Base-by-base conservation (phyloP, 306 rosid species). In the Luffa aegyptiaca region DNA sequence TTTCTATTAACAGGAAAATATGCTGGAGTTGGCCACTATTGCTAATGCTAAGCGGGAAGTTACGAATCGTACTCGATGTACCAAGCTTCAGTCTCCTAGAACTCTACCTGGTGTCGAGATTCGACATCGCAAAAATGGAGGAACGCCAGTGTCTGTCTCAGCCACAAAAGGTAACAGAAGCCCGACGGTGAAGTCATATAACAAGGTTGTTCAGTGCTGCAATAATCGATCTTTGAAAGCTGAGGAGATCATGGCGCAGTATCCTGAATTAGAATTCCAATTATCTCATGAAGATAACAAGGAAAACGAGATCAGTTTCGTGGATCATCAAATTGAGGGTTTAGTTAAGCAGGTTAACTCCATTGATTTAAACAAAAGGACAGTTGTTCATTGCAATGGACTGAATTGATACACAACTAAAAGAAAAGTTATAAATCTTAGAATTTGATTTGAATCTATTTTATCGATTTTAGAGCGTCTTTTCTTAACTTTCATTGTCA, bases 1-100 rank as follows among this genome's bases (percentile, higher is more conserved):
- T 37, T 42, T 26, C 4, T 9, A 26, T 59, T 76, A 61, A 66
- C 86, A 91, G 92, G 89, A 82, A 73, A 71, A 45, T 17, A 42
- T 61, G 61, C 20, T 36, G 66, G 80, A 16, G 75, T 36, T 9
- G 5, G 68, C 45, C 17, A 0, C 21, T 7, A 2, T 10, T 18
- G 37, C 39, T 17, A 35, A 75, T 0, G 6, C 81, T 5, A 58
- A 77, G 42, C 84, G 51, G 21, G 71, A 35, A 7, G 76, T 45
- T 44, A 45, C 76, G 4, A 42, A 31, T 56, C 83, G 14, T 75
- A n/a, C 81, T 79, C 79, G 46, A 72, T 10, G 42, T 56, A 79
- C 61, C 31, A 86, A 80, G 79, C 83, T 58, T 68, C 83, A 39
- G 26, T 46, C 42, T 45, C 41, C 48, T 9, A 37, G 3, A 13